A percentile compares a stretch with the other conserved stretches of the same genome.
These are phyloP conservation scores for Phytophthora fragariaefolia DNA, from an alignment of 352 stramenopile species.

Conservation along the genomic window DNA sequence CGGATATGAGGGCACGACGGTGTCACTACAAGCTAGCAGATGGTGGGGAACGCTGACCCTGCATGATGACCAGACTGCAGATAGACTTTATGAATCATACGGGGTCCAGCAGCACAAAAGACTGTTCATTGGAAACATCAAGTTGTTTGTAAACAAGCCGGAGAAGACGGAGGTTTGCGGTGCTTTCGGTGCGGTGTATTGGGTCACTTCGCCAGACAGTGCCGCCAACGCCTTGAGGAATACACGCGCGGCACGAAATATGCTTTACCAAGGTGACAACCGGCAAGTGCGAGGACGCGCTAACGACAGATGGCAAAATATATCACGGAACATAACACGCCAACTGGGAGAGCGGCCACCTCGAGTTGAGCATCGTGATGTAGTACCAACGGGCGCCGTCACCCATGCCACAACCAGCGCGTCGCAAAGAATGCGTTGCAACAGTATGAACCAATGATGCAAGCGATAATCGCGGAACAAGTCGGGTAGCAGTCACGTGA, in stretches of 20 bases:
- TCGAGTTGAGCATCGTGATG: no score
- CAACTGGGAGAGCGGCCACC: no score
- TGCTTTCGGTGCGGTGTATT: not conserved
- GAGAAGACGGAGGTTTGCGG: not conserved
- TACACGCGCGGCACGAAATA: not conserved
- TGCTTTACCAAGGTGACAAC: not conserved
- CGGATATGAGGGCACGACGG: not conserved
- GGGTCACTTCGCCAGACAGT: not conserved
- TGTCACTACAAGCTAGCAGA: not conserved
- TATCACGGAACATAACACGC: not conserved
- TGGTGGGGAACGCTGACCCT: not conserved
- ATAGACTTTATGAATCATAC: not conserved
- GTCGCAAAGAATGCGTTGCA: not conserved
- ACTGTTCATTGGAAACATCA: not conserved
- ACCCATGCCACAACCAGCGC: no score
- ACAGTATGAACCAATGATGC: slow-evolving; percentile 1
- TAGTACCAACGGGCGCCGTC: no score
- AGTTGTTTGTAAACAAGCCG: not conserved
- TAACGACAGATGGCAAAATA: not conserved
- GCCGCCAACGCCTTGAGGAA: not conserved
- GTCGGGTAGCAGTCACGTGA: not conserved
- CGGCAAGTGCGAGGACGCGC: not conserved
- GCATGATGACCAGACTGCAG: not conserved
- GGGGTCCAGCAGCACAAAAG: not conserved
- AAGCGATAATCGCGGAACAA: not conserved